Base-by-base conservation (phyloP, 345 rosid species). In the Gossypium rotundifolium region DNA sequence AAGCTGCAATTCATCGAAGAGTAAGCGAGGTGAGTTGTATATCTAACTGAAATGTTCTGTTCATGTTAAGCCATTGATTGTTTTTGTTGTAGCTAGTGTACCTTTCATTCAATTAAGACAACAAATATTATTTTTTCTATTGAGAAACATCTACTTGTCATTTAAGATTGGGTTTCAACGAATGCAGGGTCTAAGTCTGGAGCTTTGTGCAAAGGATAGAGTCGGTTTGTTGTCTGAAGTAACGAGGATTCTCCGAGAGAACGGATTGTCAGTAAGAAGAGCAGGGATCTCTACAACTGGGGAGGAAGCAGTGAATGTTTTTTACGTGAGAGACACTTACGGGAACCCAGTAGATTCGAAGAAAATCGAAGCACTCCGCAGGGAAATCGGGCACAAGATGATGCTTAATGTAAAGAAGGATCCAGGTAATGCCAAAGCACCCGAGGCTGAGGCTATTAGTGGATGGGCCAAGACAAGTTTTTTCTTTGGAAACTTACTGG, bases 241-340 rank as follows among this genome's bases (percentile, higher is more conserved):
- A 38, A 94, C 97, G 4, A 91, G 97, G 84, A 84, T 90, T 63
- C 85, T 94, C 53, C 74, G 97, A 72, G 97, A 94, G 84, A 89
- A 92, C 7, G 98, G 98, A 70, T 78, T 94, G 29, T 82, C 94
- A 0, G 97, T 94, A 11, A 71, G 91, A 49, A 79, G 97, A 82
- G 98, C 98, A 16, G 97, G 94, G 8, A 96, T 94, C 42, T 86
- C 93, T 46, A 94, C 98, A 9, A 78, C 87, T 12, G 97, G 97
- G 62, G 94, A 90, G 85, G 87, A 90, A 75, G 97, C 98, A 0
- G 74, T 92, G 82, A 92, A 90, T 59, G 91, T 92, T 8, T 94
- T 94, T 87, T 92, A 94, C 42, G 94, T 94, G 12, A 62, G 66
- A 29, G 66, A 62, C 13, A 11, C 66, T 29, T 29, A 29, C 9